Conservation (phyloP, 2,329 filamentous ascomycete species). For the Aschersonia sp. region DNA sequence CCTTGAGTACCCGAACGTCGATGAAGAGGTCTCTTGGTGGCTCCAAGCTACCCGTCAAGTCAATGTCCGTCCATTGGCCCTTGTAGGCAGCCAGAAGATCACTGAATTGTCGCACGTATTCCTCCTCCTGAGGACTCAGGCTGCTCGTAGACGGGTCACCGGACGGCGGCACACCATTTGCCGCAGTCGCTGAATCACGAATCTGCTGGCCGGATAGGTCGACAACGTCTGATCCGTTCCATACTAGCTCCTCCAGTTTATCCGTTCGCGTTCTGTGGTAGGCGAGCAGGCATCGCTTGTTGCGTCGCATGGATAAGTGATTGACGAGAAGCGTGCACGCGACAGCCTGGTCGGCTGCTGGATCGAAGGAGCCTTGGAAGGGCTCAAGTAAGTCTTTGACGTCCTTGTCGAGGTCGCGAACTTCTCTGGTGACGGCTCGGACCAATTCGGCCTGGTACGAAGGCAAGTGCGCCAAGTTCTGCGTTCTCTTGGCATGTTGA, state of each 20-base stretch:
- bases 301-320: conserved; percentile 86
- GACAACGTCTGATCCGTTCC: conserved; percentile 73
- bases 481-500: conserved; percentile 88
- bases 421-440: conserved; percentile 75
- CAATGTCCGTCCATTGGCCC: conserved; percentile 95
- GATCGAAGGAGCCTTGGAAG: conserved; percentile 76
- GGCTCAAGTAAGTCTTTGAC: conserved; percentile 65
- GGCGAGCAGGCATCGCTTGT: conserved; percentile 88
- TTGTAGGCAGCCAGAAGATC: conserved; percentile 94
- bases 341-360: conserved; percentile 63
- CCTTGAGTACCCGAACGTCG: conserved; percentile 87
- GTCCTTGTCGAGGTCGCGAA: conserved; percentile 83
- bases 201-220: conserved; percentile 50
- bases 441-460: conserved; percentile 88
- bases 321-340: conserved; percentile 85
- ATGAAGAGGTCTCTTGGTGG: conserved; percentile 94
- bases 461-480: conserved; percentile 71
- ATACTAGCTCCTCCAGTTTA: conserved; percentile 86
- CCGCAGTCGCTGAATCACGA: conserved; percentile 19
- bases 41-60: conserved; percentile 84
- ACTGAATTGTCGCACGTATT: conserved; percentile 84
- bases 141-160: conserved; percentile 50
- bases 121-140: conserved; percentile 88
- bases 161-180: conserved; percentile 17
- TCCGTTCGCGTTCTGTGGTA: conserved; percentile 86